These are phyloP conservation scores for Sclerospora graminicola DNA, from an alignment of 352 stramenopile species.

Conservation along the genomic window DNA sequence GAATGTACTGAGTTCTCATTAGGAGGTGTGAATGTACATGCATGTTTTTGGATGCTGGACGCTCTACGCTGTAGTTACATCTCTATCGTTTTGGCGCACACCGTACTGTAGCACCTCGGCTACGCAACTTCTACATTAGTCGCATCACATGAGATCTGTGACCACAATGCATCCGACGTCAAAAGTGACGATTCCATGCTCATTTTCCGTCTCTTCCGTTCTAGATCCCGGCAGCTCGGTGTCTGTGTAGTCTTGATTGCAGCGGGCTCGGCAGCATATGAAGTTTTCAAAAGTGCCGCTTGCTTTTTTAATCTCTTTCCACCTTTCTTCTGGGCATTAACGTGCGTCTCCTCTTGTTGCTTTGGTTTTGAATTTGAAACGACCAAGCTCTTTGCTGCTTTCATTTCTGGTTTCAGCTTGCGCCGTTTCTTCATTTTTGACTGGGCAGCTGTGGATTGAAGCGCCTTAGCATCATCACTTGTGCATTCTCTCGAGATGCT, in stretches of 20 bases:
- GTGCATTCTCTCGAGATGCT: too few species aligned
- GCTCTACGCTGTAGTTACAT: too few species aligned
- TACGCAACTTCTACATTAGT: too few species aligned
- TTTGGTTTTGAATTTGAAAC: neutral
- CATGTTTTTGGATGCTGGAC: too few species aligned
- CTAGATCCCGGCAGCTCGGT: slow-evolving; percentile 4
- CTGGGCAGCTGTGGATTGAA: neutral
- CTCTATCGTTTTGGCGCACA: too few species aligned
- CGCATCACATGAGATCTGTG: slow-evolving; percentile 40
- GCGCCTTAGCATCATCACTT: neutral
- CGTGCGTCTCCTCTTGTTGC: slow-evolving; percentile 1
- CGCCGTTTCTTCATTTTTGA: slow-evolving; percentile 9
- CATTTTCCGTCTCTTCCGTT: slow-evolving; percentile 41
- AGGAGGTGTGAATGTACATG: too few species aligned
- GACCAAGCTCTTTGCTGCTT: neutral
- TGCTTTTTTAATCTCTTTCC: slow-evolving; percentile 5
- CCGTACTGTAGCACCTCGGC: too few species aligned
- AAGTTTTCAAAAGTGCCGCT: neutral
- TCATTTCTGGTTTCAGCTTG: neutral
- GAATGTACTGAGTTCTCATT: too few species aligned
- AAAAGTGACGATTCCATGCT: slow-evolving; percentile 54
- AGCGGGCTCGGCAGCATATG: neutral
- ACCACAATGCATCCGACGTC: slow-evolving; percentile 55
- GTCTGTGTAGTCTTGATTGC: neutral
- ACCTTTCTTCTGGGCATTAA: slow-evolving; percentile 10